phyloP scores from a whole-genome alignment of 2,329 filamentous ascomycete species.

The Taxawa tesnikishii region DNA sequence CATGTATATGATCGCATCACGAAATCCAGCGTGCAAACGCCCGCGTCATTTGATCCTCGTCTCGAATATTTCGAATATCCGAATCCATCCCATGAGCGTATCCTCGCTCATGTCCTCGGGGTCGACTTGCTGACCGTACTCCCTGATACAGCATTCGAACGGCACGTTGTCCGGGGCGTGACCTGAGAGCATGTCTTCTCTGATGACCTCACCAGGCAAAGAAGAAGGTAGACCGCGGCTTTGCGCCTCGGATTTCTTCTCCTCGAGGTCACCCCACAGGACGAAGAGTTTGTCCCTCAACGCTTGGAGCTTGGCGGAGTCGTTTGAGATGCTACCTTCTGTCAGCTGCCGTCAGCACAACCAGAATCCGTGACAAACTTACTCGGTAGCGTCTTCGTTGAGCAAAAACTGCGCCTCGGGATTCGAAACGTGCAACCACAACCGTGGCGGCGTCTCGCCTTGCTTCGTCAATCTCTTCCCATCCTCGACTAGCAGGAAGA shows the following conservation, averaged over 20 bases:
- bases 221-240: conserved; percentile 11
- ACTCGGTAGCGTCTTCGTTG: conserved; percentile 41
- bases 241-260: conserved; percentile 39
- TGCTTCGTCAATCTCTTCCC: conserved; percentile 27
- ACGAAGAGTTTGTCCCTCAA: conserved; percentile 61
- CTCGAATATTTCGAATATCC: conserved; percentile 21
- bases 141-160: conserved; percentile 33
- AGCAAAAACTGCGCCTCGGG: conserved; percentile 44
- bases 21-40: background rate
- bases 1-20: background rate
- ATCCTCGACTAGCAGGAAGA: conserved; percentile 68
- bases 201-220: conserved; percentile 11
- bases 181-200: conserved; percentile 5
- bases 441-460: conserved; percentile 28
- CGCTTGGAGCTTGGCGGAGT: conserved; percentile 27
- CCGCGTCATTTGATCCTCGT: conserved; percentile 13
- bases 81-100: conserved; percentile 12
- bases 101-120: conserved; percentile 14
- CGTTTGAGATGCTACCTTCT: background rate
- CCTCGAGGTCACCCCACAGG: conserved; percentile 79
- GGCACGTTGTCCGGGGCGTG: conserved; percentile 26
- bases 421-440: conserved; percentile 60
- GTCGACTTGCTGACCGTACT: conserved; percentile 26
- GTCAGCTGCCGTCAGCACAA: too few relatives aligned
- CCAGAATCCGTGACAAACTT: too few relatives aligned